These are phyloP conservation scores for Pestalotiopsis sp. DNA, from an alignment of 2,329 filamentous ascomycete species.

Conservation along the genomic window DNA sequence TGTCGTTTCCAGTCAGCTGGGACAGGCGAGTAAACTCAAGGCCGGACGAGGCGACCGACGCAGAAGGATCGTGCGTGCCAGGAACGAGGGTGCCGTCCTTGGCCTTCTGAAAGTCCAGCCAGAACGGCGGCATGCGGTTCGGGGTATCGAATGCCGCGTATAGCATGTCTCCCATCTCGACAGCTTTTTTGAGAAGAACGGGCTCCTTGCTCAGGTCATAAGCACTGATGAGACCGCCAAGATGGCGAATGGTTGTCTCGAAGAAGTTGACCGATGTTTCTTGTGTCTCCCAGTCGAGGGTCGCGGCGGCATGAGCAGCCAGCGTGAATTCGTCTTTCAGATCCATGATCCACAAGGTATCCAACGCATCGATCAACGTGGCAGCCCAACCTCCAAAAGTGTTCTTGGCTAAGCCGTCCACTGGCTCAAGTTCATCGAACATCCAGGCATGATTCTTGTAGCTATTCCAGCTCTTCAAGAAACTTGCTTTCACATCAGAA, in stretches of 20 bases:
- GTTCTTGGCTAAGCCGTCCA: conserved; percentile 48
- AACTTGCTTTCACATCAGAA: conserved; percentile 42
- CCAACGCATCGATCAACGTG: conserved; percentile 62
- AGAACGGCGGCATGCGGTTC: conserved; percentile 55
- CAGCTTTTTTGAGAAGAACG: conserved; percentile 44
- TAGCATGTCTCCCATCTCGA: conserved; percentile 50
- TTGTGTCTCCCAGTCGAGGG: conserved; percentile 51
- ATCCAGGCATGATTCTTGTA: conserved; percentile 57
- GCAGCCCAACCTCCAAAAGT: conserved; percentile 59
- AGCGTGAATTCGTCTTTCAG: conserved; percentile 58
- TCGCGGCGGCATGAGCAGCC: conserved; percentile 51
- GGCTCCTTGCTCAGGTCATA: conserved; percentile 47
- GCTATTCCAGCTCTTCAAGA: conserved; percentile 49
- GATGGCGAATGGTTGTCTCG: conserved; percentile 50
- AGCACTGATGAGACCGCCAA: conserved; percentile 47
- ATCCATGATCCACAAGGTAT: conserved; percentile 66
- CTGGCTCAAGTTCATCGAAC: conserved; percentile 53
- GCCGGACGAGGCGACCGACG: conserved; percentile 59
- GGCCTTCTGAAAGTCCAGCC: conserved; percentile 53
- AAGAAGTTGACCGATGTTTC: conserved; percentile 44
- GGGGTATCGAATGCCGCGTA: conserved; percentile 52
- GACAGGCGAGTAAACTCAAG: conserved; percentile 73
- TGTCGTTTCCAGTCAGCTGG: conserved; percentile 68
- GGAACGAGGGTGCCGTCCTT: conserved; percentile 35
- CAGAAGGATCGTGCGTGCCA: conserved; percentile 38